These are phyloP conservation scores for Colletotrichum musae DNA, from an alignment of 2,329 filamentous ascomycete genomes.

Conservation along the genomic window DNA sequence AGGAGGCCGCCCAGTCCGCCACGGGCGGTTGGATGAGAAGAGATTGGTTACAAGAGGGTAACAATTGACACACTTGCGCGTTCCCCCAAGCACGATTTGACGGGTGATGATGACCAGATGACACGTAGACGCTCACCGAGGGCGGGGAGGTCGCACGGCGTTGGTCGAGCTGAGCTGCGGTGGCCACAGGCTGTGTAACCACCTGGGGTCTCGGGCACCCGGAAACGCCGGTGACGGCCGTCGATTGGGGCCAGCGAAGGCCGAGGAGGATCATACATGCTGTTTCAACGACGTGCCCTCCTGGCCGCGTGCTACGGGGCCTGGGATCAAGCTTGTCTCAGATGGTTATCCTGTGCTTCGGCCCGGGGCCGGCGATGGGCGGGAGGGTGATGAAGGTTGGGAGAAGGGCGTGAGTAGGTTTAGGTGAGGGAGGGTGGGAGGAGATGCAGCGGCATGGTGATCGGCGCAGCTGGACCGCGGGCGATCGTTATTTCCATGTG, in stretches of 20 bases:
- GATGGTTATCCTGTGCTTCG: background rate
- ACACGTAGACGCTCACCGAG: constrained; percentile 9
- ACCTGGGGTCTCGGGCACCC: constrained; percentile 4
- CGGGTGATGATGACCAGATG: constrained; percentile 15
- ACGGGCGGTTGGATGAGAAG: background rate
- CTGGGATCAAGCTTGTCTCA: background rate
- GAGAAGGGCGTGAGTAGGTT: background rate
- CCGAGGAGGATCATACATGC: constrained; percentile 17
- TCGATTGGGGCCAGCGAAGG: background rate
- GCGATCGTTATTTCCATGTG: no score
- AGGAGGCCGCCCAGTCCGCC: background rate
- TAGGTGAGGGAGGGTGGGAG: background rate
- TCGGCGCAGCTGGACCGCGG: background rate
- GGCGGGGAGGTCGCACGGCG: constrained; percentile 9
- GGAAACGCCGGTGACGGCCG: background rate
- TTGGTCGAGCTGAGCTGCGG: constrained; percentile 16
- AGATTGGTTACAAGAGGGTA: constrained; percentile 28
- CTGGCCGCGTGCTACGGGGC: background rate
- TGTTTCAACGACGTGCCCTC: constrained; percentile 7
- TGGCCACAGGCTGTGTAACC: constrained; percentile 19
- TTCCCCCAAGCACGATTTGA: constrained; percentile 3
- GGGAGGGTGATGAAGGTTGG: background rate
- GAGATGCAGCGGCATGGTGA: background rate
- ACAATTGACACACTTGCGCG: constrained; percentile 10
- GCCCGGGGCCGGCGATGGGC: background rate